These are phyloP conservation scores for Pseudogymnoascus sp. DNA, from an alignment of 2,329 filamentous ascomycete species.

Conservation along the genomic window DNA sequence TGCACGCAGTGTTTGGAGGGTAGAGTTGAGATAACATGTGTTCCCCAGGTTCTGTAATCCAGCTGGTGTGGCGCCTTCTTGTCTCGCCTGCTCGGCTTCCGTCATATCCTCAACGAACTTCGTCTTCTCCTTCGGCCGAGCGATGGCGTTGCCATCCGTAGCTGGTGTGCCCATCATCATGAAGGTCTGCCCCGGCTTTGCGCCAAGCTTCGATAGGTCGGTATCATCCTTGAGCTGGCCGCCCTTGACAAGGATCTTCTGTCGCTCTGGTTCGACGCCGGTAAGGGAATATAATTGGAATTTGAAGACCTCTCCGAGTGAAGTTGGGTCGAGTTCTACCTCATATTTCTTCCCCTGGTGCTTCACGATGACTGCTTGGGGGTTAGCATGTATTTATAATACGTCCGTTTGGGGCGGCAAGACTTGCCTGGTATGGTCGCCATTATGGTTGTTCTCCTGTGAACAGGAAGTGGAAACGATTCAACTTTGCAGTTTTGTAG, in stretches of 20 bases:
- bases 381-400: constrained; percentile 15
- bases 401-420: background rate
- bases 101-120: constrained; percentile 98
- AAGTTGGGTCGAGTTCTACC: constrained; percentile 77
- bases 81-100: constrained; percentile 78
- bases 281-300: constrained; percentile 92
- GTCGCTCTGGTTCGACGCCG: constrained; percentile 88
- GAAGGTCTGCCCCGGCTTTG: constrained; percentile 79
- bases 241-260: constrained; percentile 92
- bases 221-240: constrained; percentile 94
- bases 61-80: constrained; percentile 76
- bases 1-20: constrained; percentile 79
- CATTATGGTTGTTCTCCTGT: constrained; percentile 20
- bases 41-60: constrained; percentile 91
- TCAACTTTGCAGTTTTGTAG: background rate
- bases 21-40: constrained; percentile 97
- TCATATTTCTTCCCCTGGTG: constrained; percentile 94
- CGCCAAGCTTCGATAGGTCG: constrained; percentile 71
- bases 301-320: constrained; percentile 89
- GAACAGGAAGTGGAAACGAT: background rate
- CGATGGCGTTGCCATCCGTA: constrained; percentile 50
- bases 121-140: constrained; percentile 70
- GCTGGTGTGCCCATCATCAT: constrained; percentile 96
- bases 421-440: constrained; percentile 28
- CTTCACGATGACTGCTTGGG: constrained; percentile 70